phyloP scores from a whole-genome alignment of 495 filamentous ascomycete genomes.

The Penicillium dipodomyicola region DNA sequence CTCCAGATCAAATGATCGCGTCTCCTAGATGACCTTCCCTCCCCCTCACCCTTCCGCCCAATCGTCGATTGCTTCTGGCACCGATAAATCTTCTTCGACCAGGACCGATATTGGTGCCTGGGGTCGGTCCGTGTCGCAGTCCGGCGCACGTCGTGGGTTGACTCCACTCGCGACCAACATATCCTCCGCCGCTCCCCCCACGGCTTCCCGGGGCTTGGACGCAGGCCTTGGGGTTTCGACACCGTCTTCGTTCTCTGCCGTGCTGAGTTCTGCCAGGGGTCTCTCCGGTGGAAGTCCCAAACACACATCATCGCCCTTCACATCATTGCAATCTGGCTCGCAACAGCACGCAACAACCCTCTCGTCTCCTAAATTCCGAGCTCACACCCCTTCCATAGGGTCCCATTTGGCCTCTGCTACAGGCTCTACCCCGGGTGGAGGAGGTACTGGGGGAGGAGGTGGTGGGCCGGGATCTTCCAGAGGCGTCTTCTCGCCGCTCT shows the following conservation, averaged over 20 bases:
- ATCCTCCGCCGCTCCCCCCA: constrained; percentile 44
- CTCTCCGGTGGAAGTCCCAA: constrained; percentile 50
- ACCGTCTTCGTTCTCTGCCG: constrained; percentile 56
- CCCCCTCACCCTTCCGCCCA: constrained; percentile 59
- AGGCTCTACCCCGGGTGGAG: constrained; percentile 57
- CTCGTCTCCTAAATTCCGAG: constrained; percentile 58
- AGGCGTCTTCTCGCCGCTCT: constrained; percentile 61
- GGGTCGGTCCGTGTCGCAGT: constrained; percentile 58
- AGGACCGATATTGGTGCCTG: constrained; percentile 60
- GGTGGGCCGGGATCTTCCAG: constrained; percentile 53
- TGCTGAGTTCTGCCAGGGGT: constrained; percentile 51
- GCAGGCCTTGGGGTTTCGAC: constrained; percentile 47
- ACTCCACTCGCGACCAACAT: constrained; percentile 62
- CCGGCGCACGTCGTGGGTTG: constrained; percentile 58
- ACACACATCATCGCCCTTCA: constrained; percentile 52
- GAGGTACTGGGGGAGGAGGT: constrained; percentile 60
- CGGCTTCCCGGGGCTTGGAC: constrained; percentile 44
- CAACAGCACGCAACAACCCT: constrained; percentile 57
- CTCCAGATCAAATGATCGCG: constrained; percentile 56
- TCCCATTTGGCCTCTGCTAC: constrained; percentile 57
- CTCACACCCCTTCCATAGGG: constrained; percentile 59
- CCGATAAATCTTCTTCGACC: constrained; percentile 55
- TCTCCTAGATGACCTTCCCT: constrained; percentile 66
- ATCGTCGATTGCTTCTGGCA: constrained; percentile 61
- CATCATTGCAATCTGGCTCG: constrained; percentile 57